Base-by-base conservation (phyloP, 2,329 filamentous ascomycete genomes). In the Thelonectria discophora region DNA sequence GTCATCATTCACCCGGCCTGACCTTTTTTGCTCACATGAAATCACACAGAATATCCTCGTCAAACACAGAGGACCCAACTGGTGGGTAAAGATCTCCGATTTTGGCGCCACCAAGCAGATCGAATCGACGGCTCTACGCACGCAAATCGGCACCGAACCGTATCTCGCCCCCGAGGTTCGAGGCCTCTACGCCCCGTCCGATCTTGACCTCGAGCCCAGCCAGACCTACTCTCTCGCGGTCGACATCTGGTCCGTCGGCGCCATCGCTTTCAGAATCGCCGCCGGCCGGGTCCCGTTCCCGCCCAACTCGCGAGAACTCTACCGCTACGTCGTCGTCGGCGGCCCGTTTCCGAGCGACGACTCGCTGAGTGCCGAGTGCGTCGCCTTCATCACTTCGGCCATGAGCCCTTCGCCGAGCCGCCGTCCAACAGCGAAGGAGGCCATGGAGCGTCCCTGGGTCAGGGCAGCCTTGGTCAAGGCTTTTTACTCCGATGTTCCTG, bases 41-140 rank as follows among this genome's bases (percentile, higher is more conserved):
- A 30, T 30, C 27, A 30, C 27, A 30, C 8, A 62, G 59, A 58
- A 62, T 50, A 58, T 62, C 9, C 59, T 62, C 13, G 48, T 62
- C 0, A 20, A 53, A 12, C 18, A 58, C 2, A 17, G 24, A 11
- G 48, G 54, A 1, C 54, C 58, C 2, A 53, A 45, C n/a, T 62
- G 59, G 59, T 53, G 54, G 54, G 59, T 62, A 1, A 58, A 58
- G 24, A 49, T 62, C 7, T 43, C 30, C 2, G 58, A 61, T 10
- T 55, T 61, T 13, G 58, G 58, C 10, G 40, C 32, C 17, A 45
- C 45, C 46, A 50, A 60, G 11, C 58, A 51, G 15, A 50, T 37
- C 15, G 45, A 51, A 20, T 24, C 30, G 1, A 51, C 43, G 1
- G 24, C 21, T 12, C 43, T 60, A 3, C 45, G 39, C 9, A 60